These are phyloP conservation scores for Phytophthora capsici DNA, from an alignment of 352 stramenopile genomes.

Conservation along the genomic window DNA sequence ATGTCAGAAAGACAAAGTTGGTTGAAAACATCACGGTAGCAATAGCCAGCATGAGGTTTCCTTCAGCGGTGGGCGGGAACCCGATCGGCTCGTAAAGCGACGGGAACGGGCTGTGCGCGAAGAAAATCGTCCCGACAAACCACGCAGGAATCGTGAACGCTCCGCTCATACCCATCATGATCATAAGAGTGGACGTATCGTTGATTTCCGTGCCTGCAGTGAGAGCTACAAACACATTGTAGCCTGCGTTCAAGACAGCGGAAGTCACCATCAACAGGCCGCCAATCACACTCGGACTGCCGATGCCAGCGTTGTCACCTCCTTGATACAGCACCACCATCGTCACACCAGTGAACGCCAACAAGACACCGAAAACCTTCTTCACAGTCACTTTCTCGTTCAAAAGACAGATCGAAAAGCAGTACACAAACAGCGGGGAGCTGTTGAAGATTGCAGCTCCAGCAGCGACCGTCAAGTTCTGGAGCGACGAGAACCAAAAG, in stretches of 20 bases:
- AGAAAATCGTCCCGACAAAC: slow-evolving; percentile 47
- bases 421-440: slow-evolving; percentile 71
- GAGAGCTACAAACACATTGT: slow-evolving; percentile 54
- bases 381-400: slow-evolving; percentile 42
- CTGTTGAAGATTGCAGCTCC: slow-evolving; percentile 67
- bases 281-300: slow-evolving; percentile 39
- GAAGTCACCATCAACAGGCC: slow-evolving; percentile 56
- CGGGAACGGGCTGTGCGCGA: slow-evolving; percentile 45
- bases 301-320: slow-evolving; percentile 23
- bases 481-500: slow-evolving; percentile 64
- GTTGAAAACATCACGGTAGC: slow-evolving; percentile 40
- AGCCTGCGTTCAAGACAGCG: slow-evolving; percentile 52
- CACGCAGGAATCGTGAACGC: slow-evolving; percentile 58
- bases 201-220: slow-evolving; percentile 48
- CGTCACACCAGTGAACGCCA: slow-evolving; percentile 53
- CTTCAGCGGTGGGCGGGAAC: slow-evolving; percentile 44
- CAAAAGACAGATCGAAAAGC: slow-evolving; percentile 69
- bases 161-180: slow-evolving; percentile 40
- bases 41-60: slow-evolving; percentile 42
- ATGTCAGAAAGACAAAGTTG: slow-evolving; percentile 52
- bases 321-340: slow-evolving; percentile 57
- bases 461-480: slow-evolving; percentile 51
- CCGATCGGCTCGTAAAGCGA: slow-evolving; percentile 57
- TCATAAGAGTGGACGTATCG: slow-evolving; percentile 56
- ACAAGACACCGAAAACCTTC: slow-evolving; percentile 53